These are phyloP conservation scores for Penicillium sp. DNA, from an alignment of 2,329 filamentous ascomycete species.

Conservation along the genomic window DNA sequence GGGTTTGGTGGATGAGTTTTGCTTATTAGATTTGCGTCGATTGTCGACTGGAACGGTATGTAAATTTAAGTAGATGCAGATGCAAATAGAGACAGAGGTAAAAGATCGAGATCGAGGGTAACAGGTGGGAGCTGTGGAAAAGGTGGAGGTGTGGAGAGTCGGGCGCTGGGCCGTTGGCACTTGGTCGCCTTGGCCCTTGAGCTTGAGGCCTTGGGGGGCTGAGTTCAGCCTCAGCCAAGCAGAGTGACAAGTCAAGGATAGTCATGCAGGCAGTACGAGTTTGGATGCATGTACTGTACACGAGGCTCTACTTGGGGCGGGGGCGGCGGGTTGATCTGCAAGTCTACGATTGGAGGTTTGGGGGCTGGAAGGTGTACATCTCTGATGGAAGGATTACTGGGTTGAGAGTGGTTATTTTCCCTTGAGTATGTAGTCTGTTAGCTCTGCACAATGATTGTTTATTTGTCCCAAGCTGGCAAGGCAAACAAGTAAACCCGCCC, in stretches of 20 bases:
- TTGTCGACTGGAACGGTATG: background rate
- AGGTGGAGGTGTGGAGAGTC: constrained; percentile 8
- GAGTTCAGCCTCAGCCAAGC: background rate
- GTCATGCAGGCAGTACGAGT: no score
- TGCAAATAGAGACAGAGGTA: background rate
- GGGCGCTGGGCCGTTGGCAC: constrained; percentile 7
- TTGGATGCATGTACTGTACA: no score
- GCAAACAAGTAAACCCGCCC: background rate
- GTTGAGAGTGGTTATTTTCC: no score
- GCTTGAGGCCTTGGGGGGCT: background rate
- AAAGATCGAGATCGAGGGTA: background rate
- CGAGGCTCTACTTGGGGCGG: no score
- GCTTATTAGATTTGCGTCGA: background rate
- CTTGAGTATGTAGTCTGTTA: no score
- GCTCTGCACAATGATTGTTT: no score
- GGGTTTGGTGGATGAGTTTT: background rate
- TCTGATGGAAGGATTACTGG: background rate
- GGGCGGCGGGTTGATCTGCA: background rate
- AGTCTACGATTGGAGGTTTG: background rate
- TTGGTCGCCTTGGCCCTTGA: no score
- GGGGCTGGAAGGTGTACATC: background rate
- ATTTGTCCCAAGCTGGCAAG: background rate
- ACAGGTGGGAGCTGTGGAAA: background rate
- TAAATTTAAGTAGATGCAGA: background rate
- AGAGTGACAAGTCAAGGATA: background rate